These are phyloP conservation scores for Selaginella tamariscina DNA, from an alignment of 75 land plant genomes.

Conservation along the genomic window DNA sequence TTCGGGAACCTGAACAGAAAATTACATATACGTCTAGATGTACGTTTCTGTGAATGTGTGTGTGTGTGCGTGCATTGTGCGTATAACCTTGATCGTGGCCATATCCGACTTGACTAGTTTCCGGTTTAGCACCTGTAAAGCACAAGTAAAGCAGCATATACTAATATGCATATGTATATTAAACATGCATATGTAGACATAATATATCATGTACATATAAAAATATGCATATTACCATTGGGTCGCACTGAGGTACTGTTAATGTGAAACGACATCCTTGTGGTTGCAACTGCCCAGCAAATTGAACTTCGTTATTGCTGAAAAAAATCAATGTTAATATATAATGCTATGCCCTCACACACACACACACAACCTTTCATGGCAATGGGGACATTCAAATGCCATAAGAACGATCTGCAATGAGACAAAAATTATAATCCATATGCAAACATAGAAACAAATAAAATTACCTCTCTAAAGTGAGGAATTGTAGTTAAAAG, in stretches of 20 bases:
- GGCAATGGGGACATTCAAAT: constrained; percentile 91
- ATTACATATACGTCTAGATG: too few relatives aligned
- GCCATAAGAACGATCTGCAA: constrained; percentile 85
- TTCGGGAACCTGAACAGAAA: constrained; percentile 72
- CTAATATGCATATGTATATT: not conserved
- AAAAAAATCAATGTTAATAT: constrained; percentile 2
- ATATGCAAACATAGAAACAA: not conserved
- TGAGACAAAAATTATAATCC: not conserved
- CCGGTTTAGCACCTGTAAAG: constrained; percentile 60
- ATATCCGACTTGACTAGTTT: constrained; percentile 97
- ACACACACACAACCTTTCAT: constrained; percentile 66
- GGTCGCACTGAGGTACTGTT: constrained; percentile 41
- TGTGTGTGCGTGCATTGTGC: too few relatives aligned
- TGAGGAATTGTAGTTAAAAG: constrained; percentile 57
- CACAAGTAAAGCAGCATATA: not conserved
- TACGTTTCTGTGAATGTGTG: not conserved
- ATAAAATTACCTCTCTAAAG: constrained; percentile 43
- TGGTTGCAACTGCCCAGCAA: constrained; percentile 90
- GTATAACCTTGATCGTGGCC: constrained; percentile 75
- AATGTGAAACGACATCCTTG: constrained; percentile 53
- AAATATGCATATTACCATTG: constrained; percentile 33
- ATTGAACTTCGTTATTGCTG: constrained; percentile 97
- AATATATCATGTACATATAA: not conserved
- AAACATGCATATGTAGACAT: not conserved
- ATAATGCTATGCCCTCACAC: not conserved